Percentiles rank a stretch among this genome's conserved stretches.
Evolutionary conservation across 192 early-diverging fungal genomes (phyloP).

Genomic region (Coemansia sp.): DNA sequence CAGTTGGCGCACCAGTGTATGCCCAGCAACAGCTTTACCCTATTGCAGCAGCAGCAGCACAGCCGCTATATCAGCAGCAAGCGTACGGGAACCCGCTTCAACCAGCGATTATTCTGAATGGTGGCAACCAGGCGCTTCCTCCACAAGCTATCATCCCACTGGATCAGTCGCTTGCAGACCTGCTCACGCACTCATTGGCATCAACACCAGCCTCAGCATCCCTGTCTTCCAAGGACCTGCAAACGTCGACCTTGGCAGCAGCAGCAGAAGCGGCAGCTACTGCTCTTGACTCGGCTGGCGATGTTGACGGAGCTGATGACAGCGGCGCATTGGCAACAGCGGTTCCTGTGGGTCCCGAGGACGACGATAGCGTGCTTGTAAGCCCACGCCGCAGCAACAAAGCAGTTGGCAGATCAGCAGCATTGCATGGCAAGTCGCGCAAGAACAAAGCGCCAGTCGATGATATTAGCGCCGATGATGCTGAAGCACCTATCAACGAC

Average conservation of each 20-base stretch:
- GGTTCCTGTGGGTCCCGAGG: background rate
- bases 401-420: background rate
- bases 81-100: constrained; percentile 7
- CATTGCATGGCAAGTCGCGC: background rate
- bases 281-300: background rate
- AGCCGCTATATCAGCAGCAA: constrained; percentile 18
- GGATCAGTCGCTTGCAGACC: constrained; percentile 13
- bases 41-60: constrained; percentile 13
- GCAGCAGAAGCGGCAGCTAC: background rate
- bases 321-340: background rate
- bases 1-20: constrained; percentile 15
- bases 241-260: constrained; percentile 1
- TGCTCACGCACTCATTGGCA: constrained; percentile 9
- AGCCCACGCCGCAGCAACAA: constrained; percentile 2
- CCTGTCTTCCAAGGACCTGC: background rate
- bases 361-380: background rate
- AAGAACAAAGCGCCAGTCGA: constrained; percentile 4
- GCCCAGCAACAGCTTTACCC: constrained; percentile 44
- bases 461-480: background rate
- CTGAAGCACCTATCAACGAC: background rate
- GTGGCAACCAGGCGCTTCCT: background rate
- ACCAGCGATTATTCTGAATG: constrained; percentile 5
- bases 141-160: constrained; percentile 18
- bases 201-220: background rate
- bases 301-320: background rate